Evolutionary conservation across 192 early-diverging fungal genomes (phyloP), one percentile per base, ranked within the genome.

Genomic region (Phlyctochytrium planicorne): DNA sequence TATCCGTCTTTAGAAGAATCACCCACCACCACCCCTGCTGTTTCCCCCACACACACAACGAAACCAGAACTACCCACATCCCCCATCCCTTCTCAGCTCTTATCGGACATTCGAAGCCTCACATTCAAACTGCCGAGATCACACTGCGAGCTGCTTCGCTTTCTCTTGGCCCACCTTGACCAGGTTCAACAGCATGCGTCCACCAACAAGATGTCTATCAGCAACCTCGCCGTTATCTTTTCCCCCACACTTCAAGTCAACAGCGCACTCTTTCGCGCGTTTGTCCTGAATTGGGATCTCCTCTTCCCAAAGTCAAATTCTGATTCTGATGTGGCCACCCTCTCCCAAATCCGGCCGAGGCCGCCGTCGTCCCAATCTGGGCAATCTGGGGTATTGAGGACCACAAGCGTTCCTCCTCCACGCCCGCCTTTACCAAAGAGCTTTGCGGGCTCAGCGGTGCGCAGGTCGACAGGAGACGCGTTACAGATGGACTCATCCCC

Each of bases 141-240:
- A 10, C 10, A 50, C 40, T 14, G 10, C 40, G 10, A n/a, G 12
- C 10, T n/a, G 12, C 40, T 50, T n/a, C 40, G 40, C 40, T 50
- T 50, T n/a, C n/a, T 50, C n/a, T 14, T 50, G 40, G 40, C 40
- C 12, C 40, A 50, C 40, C 40, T 50, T n/a, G 40, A 50, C 40
- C 40, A n/a, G 40, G n/a, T 50, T 50, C 40, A 50, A 50, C 40
- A n/a, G 40, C 40, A n/a, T 10, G 10, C 40, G n/a, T 14, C 12
- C 40, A n/a, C 40, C 40, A 50, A 50, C n/a, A 50, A 50, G n/a
- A 50, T 50, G 40, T 50, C 40, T n/a, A 50, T 50, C 40, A 50
- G 40, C 40, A 50, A 50, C 40, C 40, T 50, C 40, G 40, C 40
- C 40, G 40, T 50, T n/a, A 50, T 50, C 40, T 50, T 50, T n/a